These are phyloP conservation scores for Neurospora sp. DNA, from an alignment of 495 filamentous ascomycete species.

Conservation along the genomic window DNA sequence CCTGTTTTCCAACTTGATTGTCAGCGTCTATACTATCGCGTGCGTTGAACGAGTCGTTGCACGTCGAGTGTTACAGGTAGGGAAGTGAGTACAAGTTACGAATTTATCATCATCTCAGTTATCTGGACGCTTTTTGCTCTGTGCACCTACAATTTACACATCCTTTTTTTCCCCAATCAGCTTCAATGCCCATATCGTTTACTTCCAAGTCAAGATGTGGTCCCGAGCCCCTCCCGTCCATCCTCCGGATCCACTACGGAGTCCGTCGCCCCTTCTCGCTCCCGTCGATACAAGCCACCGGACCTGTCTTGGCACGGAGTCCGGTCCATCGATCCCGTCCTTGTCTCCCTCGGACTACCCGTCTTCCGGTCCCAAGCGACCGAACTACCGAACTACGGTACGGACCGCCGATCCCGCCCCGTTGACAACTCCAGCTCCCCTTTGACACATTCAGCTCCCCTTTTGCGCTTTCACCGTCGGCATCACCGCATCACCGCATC, in stretches of 20 bases:
- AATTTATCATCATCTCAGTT: too few relatives aligned
- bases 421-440: neutral
- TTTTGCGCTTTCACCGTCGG: neutral
- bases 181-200: too few relatives aligned
- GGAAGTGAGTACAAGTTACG: neutral
- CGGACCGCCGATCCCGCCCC: neutral
- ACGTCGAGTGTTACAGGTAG: neutral
- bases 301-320: neutral
- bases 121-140: too few relatives aligned
- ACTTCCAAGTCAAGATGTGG: too few relatives aligned
- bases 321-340: neutral
- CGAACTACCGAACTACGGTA: neutral
- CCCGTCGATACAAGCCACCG: neutral
- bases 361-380: neutral
- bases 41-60: neutral
- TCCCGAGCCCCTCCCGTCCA: too few relatives aligned
- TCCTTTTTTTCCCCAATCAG: too few relatives aligned
- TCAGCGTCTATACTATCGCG: neutral
- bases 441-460: neutral
- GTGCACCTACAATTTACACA: too few relatives aligned
- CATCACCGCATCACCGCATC: neutral
- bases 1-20: neutral
- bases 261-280: neutral
- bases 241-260: too few relatives aligned
- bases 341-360: neutral